Base-by-base conservation (phyloP, 345 rosid species). In the Eucalyptus pumila region DNA sequence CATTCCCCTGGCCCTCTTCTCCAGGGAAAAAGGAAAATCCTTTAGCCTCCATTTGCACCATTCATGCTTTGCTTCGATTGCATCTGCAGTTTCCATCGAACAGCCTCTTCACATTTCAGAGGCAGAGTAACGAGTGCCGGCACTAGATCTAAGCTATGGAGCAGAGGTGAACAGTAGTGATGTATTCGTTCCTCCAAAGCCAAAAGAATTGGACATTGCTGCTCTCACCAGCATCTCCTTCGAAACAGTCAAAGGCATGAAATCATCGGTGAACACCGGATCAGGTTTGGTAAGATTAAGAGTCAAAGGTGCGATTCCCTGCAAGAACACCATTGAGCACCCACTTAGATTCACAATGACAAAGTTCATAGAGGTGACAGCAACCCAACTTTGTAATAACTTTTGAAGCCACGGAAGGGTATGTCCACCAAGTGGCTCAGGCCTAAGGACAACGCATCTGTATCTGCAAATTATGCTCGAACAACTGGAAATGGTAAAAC, bases 131-230 rank as follows among this genome's bases (percentile, higher is more conserved):
- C 1, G 27, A 65, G 21, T 58, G 88, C 50, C 27, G 1, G 9
- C 40, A 42, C 88, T 32, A 6, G 23, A 86, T 32, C 42, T 27
- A 34, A 51, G 30, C 60, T 89, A 89, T 16, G 87, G 87, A 42
- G 91, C 90, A 80, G 95, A 37, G 8, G 95, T 62, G 91, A 98
- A 93, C 80, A 98, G 92, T 87, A 96, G 93, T 86, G 97, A 97
- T 47, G 99, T 96, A 90, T 98, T 97, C 52, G 99, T 96, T 88
- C 99, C 99, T 88, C 99, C 98, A 89, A 97, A 98, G 88, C 97
- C 99, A 88, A 98, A 98, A 62, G 98, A 97, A 90, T 96, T 95
- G 14, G 98, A 97, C 94, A 98, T 88, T n/a, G 97, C 96, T 23
- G 94, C 96, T 89, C 91, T 89, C 89, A 97, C 44, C 14, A 80